These are phyloP conservation scores for Lonicera japonica DNA, from an alignment of 129 eudicot species.

Conservation along the genomic window DNA sequence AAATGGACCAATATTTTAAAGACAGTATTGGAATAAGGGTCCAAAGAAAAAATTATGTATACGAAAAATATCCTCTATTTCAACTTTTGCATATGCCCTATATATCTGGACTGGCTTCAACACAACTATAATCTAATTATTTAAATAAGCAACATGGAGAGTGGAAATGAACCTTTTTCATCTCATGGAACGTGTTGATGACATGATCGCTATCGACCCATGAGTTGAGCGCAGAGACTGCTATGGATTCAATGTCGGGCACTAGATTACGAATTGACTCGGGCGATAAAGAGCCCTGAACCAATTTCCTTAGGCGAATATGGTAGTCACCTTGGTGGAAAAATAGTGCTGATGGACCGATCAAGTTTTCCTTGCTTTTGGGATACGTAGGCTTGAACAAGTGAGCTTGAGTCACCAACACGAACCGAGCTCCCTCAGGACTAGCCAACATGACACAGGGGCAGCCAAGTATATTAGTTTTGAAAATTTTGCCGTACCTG, in stretches of 20 bases:
- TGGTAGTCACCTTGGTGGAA: conserved; percentile 60
- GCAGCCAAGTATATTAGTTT: conserved; percentile 50
- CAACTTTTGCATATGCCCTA: no score
- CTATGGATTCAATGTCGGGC: conserved; percentile 33
- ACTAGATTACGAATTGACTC: conserved; percentile 37
- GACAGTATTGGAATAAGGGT: no score
- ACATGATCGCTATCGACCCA: conserved; percentile 30
- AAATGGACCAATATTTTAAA: no score
- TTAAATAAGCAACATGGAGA: conserved; percentile 2
- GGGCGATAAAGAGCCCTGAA: conserved; percentile 41
- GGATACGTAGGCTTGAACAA: conserved; percentile 58
- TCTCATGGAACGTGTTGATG: conserved; percentile 43
- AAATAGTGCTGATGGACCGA: conserved; percentile 48
- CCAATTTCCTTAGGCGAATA: conserved; percentile 40
- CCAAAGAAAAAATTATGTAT: no score
- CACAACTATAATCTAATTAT: no score
- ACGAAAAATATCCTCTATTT: no score
- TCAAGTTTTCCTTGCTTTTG: conserved; percentile 50
- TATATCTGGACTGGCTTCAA: no score
- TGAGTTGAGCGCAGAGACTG: conserved; percentile 32
- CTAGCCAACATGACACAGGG: conserved; percentile 63
- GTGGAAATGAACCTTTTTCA: conserved; percentile 45
- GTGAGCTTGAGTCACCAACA: conserved; percentile 44
- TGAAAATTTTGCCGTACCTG: conserved; percentile 57
- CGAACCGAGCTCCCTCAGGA: conserved; percentile 55